Evolutionary conservation across 2,329 filamentous ascomycete species (phyloP), one percentile per base, ranked within the genome.

Genomic region (Fusarium sp.): DNA sequence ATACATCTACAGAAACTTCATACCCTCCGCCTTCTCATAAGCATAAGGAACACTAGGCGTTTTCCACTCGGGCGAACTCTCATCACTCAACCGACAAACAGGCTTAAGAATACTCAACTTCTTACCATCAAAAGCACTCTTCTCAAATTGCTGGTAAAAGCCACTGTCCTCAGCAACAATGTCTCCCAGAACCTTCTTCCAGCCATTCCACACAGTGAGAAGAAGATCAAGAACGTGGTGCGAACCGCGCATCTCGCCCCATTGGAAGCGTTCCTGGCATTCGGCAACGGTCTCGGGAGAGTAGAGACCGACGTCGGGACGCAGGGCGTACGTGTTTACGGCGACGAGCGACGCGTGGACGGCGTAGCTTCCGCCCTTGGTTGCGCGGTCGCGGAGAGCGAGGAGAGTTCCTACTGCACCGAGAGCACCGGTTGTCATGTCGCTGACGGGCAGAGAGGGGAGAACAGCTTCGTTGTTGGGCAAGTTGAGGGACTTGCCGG

Each of bases 341-440:
- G 63, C 63, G 3, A 66, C 54, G 0, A 66, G 47, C 0, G 63
- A 66, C 18, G 61, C 54, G 5, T 66, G 63, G 2, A 66, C 63
- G 0, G 63, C 54, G 7, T 66, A 66, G 61, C 54, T 66, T 28
- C 63, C 63, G 3, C 63, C 63, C 14, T 76, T 66, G 3, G 41
- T 55, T 0, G 79, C 78, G 1, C 79, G 71, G 45, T 79, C 76
- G 25, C 76, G 72, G 5, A 81, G 63, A 1, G 74, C 78, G n/a
- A 79, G 59, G 65, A 80, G 72, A 1, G 75, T 65, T 7, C 74
- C 77, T 0, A 81, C 68, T 7, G 77, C 79, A 6, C 77, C 78
- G 0, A 80, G 63, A 11, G 73, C 63, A 0, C 79, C 79, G 0
- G 78, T 79, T 2, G 75, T 73, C 79, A 81, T 80, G 56, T 81